Evolutionary conservation across 768 basidiomycete species (phyloP), one percentile per base, ranked within the genome.

Genomic region (Lactarius vividus): DNA sequence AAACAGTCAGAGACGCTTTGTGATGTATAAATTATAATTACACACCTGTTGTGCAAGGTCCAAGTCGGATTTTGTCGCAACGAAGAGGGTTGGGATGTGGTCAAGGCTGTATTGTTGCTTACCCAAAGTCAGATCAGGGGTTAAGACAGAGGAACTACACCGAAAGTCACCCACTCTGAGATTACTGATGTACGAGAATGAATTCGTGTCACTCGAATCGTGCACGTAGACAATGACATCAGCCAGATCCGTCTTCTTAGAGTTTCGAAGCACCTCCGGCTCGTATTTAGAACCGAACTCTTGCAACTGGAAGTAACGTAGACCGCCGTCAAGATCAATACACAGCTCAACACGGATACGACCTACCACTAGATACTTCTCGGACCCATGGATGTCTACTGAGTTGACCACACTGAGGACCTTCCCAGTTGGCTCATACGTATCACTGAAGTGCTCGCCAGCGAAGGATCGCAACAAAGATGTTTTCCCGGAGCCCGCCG

Each of bases 121-220:
- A 40, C 61, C 54, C 63, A 73, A 40, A 44, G 55, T 54, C 70
- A 68, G 57, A 37, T 64, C 46, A 26, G 11, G 2, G 13, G 46
- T 20, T 6, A 75, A 23, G 58, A 42, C 7, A 20, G 8, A 55
- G 53, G 56, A 44, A 61, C 42, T 39, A 52, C 16, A 44, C 62
- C 7, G 20, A 62, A 18, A 49, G 71, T 35, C 52, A 77, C 85
- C 64, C 74, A 96, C 95, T 75, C 96, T 85, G 72, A 98, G 80
- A 78, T 96, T 97, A 72, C 94, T 96, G 75, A 99, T 94, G 78
- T 98, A 97, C 56, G 94, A 96, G 76, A 99, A 99, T 11, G 94
- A 97, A 78, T 99, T 98, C 46, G 96, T 98, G 75, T 99, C 96
- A 74, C 93, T 95, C 56, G 96, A 98, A 77, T 99, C 96, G 73